Evolutionary conservation across 2,329 filamentous ascomycete species (phyloP).

Genomic region (Phialophora macrospora): DNA sequence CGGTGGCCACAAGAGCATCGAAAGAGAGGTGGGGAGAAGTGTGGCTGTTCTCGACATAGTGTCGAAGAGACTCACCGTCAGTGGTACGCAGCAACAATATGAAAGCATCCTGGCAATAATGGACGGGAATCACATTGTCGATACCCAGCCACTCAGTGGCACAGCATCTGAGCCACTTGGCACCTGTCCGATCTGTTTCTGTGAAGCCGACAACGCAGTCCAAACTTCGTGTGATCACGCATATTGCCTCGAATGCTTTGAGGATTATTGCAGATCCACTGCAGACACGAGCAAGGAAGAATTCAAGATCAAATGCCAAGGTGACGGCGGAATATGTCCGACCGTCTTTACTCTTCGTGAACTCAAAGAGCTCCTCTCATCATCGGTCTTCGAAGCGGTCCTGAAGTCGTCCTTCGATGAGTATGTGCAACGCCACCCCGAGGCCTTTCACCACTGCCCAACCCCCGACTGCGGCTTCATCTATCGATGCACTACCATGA

Average conservation of each 20-base stretch:
- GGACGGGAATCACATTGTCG: conserved; percentile 26
- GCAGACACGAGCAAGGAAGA: conserved; percentile 30
- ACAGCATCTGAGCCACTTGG: background rate
- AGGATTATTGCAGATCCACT: conserved; percentile 43
- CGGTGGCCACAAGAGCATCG: conserved; percentile 35
- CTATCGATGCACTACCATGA: conserved; percentile 45
- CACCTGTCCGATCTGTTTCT: conserved; percentile 38
- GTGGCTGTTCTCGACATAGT: conserved; percentile 35
- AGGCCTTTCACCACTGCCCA: conserved; percentile 49
- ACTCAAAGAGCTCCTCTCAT: conserved; percentile 41
- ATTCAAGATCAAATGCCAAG: conserved; percentile 37
- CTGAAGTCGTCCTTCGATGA: conserved; percentile 47
- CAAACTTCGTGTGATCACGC: conserved; percentile 61
- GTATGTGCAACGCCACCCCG: conserved; percentile 45
- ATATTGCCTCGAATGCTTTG: conserved; percentile 65
- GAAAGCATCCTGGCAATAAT: conserved; percentile 31
- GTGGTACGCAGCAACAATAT: conserved; percentile 33
- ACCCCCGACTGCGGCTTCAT: conserved; percentile 52
- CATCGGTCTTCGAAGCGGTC: conserved; percentile 46
- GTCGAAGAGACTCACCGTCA: conserved; percentile 34
- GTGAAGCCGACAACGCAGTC: conserved; percentile 35
- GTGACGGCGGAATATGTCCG: conserved; percentile 33
- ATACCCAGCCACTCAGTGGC: conserved; percentile 4
- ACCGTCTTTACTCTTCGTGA: conserved; percentile 36
- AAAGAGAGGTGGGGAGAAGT: conserved; percentile 32